Percentiles rank a stretch among this genome's conserved stretches.
phyloP scores from a whole-genome alignment of 2,329 filamentous ascomycete genomes.

The Epichloe bromicola region DNA sequence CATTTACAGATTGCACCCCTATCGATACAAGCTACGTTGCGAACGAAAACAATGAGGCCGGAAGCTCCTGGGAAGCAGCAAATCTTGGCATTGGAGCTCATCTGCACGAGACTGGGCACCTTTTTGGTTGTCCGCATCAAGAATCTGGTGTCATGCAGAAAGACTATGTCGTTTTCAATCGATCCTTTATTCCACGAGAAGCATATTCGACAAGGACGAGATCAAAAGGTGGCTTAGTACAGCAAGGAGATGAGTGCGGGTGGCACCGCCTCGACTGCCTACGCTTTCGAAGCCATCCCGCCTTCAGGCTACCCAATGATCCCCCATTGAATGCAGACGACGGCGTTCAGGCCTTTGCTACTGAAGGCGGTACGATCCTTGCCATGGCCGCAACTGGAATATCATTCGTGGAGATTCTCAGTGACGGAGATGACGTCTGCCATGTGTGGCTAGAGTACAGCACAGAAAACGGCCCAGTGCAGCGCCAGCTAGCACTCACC shows the following conservation, averaged over 20 bases:
- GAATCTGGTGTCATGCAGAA: conserved; percentile 85
- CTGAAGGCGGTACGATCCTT: conserved; percentile 64
- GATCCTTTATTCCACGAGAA: conserved; percentile 70
- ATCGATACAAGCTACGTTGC: conserved; percentile 71
- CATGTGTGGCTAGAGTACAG: conserved; percentile 71
- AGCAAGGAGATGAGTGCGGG: conserved; percentile 68
- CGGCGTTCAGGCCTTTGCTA: conserved; percentile 75
- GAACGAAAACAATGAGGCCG: conserved; percentile 76
- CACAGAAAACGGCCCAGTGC: conserved; percentile 46
- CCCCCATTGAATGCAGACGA: conserved; percentile 48
- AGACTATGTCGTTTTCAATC: conserved; percentile 74
- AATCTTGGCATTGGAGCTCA: conserved; percentile 91
- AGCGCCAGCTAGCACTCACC: conserved; percentile 59
- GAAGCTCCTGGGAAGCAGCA: conserved; percentile 90
- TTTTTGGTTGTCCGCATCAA: conserved; percentile 83
- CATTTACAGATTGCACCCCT: conserved; percentile 80
- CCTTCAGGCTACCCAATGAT: conserved; percentile 75
- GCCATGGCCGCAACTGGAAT: conserved; percentile 72
- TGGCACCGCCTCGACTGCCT: conserved; percentile 88
- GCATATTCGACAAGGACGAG: conserved; percentile 80
- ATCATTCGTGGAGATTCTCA: conserved; percentile 71
- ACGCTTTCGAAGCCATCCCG: conserved; percentile 80
- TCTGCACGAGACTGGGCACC: conserved; percentile 77
- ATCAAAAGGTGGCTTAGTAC: conserved; percentile 62
- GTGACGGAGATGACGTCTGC: conserved; percentile 70